phyloP scores from a whole-genome alignment of 352 stramenopile species.

The Vaucheria bursata region DNA sequence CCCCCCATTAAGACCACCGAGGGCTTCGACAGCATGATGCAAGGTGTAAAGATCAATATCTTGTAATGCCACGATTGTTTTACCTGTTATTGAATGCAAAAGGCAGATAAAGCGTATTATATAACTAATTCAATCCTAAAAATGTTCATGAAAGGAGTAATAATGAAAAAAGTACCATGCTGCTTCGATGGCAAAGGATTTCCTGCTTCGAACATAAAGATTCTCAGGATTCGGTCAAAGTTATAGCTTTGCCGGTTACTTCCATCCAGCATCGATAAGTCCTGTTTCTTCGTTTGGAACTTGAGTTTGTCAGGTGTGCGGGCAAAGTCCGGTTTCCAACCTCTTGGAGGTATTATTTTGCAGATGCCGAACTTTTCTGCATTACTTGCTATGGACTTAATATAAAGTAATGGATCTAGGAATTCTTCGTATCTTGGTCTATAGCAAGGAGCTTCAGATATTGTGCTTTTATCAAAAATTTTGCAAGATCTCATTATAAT shows the following conservation, averaged over 20 bases:
- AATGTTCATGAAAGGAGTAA: no score
- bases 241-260: slow-evolving; percentile 22
- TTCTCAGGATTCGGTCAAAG: slow-evolving; percentile 33
- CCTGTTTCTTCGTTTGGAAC: slow-evolving; percentile 45
- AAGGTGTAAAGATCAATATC: no score
- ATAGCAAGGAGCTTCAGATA: slow-evolving; percentile 37
- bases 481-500: no score
- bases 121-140: no score
- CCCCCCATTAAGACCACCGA: no score
- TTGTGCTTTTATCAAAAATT: no score
- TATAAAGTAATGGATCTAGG: slow-evolving; percentile 36
- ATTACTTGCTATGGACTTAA: slow-evolving; percentile 29
- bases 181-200: slow-evolving; percentile 39
- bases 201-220: slow-evolving; percentile 38
- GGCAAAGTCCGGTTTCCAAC: slow-evolving; percentile 44
- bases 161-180: no score
- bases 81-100: no score
- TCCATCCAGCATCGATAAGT: slow-evolving; percentile 34
- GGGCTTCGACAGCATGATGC: no score
- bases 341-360: slow-evolving; percentile 29
- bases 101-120: no score
- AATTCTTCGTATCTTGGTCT: slow-evolving; percentile 31
- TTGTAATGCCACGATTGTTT: no score
- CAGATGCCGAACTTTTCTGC: slow-evolving; percentile 43
- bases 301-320: slow-evolving; percentile 34